Base-by-base conservation (phyloP, 805 yeast genomes). In the Wickerhamiella spandovensis region DNA sequence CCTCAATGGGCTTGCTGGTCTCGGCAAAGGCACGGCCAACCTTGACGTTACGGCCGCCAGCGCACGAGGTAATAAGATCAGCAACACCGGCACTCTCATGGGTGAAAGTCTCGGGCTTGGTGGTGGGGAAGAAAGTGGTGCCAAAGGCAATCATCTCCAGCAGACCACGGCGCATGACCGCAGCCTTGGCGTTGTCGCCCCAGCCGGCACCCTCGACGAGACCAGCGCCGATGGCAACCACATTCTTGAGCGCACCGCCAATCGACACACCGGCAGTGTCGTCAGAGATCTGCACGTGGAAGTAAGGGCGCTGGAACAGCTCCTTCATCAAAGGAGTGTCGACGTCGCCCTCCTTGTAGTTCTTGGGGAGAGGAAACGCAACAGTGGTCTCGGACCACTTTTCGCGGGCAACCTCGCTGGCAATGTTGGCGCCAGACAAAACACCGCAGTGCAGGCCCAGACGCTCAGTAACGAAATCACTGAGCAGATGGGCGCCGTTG, bases 151-250 rank as follows among this genome's bases (percentile, higher is more conserved):
- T 84, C 63, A 84, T 86, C 72, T 92, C 98, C 62, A 82, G 76
- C 57, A 92, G 71, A 46, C 98, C 98, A 58, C 90, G 83, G 72
- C 98, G 79, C 89, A 90, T 94, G 61, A 92, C 81, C 43, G 97
- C 98, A 50, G 97, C 83, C 69, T 90, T 88, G 56, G 98, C 97
- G 67, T 92, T 92, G 69, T 88, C 95, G 67, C 98, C 98, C 98
- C 98, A 92, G 56, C 95, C 95, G 56, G 85, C 76, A 60, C 98
- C 98, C 69, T 87, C 95, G 55, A 90, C 97, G 64, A 92, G 85
- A 51, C 98, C 98, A 54, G 94, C 96, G 56, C 95, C 94, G 63
- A 88, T 73, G 37, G 98, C 98, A 55, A 90, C 90, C 48, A 92
- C 85, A 70, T 92, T 92, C 73, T 92, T 92, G 68, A 92, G 77